These are phyloP conservation scores for Aschersonia sp. DNA, from an alignment of 2,329 filamentous ascomycete species.

Conservation along the genomic window DNA sequence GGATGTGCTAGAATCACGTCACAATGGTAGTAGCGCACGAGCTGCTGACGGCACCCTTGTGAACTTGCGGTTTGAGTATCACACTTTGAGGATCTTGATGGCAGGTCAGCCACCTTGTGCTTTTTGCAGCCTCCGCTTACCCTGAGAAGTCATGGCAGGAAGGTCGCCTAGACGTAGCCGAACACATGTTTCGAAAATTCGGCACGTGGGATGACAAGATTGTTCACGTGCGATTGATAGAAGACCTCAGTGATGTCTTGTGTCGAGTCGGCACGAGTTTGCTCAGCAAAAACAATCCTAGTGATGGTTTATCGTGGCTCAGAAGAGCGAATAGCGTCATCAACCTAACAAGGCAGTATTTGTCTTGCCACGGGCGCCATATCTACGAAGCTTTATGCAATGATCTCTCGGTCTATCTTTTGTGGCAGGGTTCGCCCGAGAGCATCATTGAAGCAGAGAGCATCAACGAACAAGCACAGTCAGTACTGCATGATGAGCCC, in stretches of 20 bases:
- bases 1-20: neutral
- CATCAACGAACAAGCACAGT: constrained; percentile 46
- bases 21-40: neutral
- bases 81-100: constrained; percentile 49
- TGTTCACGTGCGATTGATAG: constrained; percentile 34
- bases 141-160: constrained; percentile 55
- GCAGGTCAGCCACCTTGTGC: constrained; percentile 26
- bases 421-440: constrained; percentile 30
- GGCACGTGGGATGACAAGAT: constrained; percentile 17
- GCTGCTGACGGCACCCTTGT: neutral
- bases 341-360: constrained; percentile 32
- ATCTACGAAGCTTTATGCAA: constrained; percentile 55
- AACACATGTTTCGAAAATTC: constrained; percentile 59
- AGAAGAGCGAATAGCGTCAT: constrained; percentile 50
- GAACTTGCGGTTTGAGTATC: constrained; percentile 35
- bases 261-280: constrained; percentile 58
- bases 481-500: constrained; percentile 48
- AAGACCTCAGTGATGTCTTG: constrained; percentile 52
- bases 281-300: constrained; percentile 33
- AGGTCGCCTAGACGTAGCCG: constrained; percentile 57
- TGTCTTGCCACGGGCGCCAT: constrained; percentile 47
- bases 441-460: constrained; percentile 36
- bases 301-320: constrained; percentile 56
- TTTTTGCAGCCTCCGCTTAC: neutral
- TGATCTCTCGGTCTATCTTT: constrained; percentile 38